Evolutionary conservation across 208 protist genomes (phyloP).

Genomic region (Leishmania tarentolae): DNA sequence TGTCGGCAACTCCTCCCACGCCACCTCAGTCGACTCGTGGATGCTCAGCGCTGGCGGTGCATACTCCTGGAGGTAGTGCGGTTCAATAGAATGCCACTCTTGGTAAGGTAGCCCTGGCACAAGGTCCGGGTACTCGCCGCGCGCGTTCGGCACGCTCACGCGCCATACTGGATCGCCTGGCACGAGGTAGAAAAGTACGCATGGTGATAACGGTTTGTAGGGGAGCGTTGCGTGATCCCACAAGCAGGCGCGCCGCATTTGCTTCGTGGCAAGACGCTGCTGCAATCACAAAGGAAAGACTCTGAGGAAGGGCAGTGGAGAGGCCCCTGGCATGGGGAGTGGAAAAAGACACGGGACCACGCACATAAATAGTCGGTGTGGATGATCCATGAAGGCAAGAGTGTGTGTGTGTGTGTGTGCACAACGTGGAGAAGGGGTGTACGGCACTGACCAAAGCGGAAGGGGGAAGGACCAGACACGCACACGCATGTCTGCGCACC

Average conservation of each 20-base stretch:
- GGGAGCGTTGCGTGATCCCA: slow-evolving; percentile 79
- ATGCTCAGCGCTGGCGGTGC: slow-evolving; percentile 45
- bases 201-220: slow-evolving; percentile 59
- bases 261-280: neutral
- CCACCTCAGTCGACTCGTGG: slow-evolving; percentile 32
- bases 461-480: neutral
- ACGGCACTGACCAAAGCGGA: neutral
- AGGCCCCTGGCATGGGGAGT: neutral
- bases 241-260: slow-evolving; percentile 27
- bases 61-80: slow-evolving; percentile 49
- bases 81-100: slow-evolving; percentile 38
- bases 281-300: slow-evolving; percentile 9
- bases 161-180: slow-evolving; percentile 68
- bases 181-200: slow-evolving; percentile 82
- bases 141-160: slow-evolving; percentile 66
- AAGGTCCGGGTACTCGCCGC: slow-evolving; percentile 71
- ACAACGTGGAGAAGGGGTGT: neutral
- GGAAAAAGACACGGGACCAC: neutral
- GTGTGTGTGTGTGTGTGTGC: neutral
- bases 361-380: neutral
- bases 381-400: neutral
- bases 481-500: neutral
- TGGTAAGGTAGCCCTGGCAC: slow-evolving; percentile 80
- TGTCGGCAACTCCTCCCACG: slow-evolving; percentile 36
- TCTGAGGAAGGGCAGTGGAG: neutral